Conservation (phyloP, 208 protist genomes). For the Porcisia hertigi region DNA sequence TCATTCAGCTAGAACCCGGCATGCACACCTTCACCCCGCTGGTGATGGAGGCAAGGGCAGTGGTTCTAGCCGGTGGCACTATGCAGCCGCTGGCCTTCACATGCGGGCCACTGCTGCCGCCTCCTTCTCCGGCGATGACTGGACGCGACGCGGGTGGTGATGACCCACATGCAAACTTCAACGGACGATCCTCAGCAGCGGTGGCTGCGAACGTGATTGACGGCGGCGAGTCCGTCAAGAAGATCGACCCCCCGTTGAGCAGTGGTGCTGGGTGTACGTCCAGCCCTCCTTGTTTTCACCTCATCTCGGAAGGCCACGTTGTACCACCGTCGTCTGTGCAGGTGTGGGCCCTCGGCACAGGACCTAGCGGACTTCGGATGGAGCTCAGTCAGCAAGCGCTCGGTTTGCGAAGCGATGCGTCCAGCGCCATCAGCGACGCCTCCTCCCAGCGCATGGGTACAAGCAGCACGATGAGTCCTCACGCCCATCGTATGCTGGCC, state of each 20-base stretch:
- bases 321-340: slow-evolving; percentile 78
- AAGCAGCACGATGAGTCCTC: slow-evolving; percentile 3
- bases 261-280: not conserved
- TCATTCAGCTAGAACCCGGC: slow-evolving; percentile 77
- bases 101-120: slow-evolving; percentile 66
- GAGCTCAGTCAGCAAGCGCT: slow-evolving; percentile 53
- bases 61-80: slow-evolving; percentile 92
- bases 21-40: slow-evolving; percentile 60
- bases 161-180: not conserved
- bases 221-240: not conserved
- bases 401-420: not conserved
- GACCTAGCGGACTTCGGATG: slow-evolving; percentile 57
- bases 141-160: not conserved
- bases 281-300: slow-evolving; percentile 16
- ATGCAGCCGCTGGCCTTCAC: slow-evolving; percentile 91
- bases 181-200: not conserved
- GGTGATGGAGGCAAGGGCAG: slow-evolving; percentile 47
- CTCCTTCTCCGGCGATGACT: not conserved
- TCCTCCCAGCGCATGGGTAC: not conserved
- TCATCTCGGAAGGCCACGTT: slow-evolving; percentile 83
- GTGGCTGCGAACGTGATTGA: not conserved
- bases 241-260: not conserved
- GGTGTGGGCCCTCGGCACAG: slow-evolving; percentile 61
- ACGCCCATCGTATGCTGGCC: slow-evolving; percentile 24
- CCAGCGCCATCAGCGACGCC: not conserved